These are phyloP conservation scores for Yamadazyma tumulicola DNA, from an alignment of 805 yeast species.

Conservation along the genomic window DNA sequence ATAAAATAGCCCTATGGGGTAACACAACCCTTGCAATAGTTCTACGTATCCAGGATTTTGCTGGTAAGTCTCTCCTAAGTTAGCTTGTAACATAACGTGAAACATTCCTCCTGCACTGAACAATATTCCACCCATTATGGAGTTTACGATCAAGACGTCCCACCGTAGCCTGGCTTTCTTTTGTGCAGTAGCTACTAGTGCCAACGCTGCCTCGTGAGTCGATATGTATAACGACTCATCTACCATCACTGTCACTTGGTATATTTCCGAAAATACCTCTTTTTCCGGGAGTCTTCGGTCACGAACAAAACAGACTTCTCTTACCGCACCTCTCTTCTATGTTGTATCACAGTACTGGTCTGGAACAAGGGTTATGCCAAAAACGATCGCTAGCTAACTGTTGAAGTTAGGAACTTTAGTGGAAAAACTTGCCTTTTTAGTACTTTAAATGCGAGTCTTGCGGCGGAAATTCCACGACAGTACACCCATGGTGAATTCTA, in stretches of 20 bases:
- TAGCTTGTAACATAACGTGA: slow-evolving; percentile 51
- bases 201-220: slow-evolving; percentile 79
- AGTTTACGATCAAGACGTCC: slow-evolving; percentile 58
- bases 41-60: slow-evolving; percentile 51
- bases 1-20: slow-evolving; percentile 70
- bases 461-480: no score
- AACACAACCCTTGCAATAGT: slow-evolving; percentile 57
- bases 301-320: no score
- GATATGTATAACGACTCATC: slow-evolving; percentile 46
- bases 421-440: no score
- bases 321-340: no score
- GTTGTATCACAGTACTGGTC: no score
- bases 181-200: slow-evolving; percentile 83
- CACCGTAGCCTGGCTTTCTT: slow-evolving; percentile 68
- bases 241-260: slow-evolving; percentile 6
- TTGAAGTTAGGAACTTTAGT: no score
- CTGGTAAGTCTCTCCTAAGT: slow-evolving; percentile 40
- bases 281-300: no score
- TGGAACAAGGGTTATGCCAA: no score
- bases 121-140: slow-evolving; percentile 65
- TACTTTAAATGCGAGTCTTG: no score
- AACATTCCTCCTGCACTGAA: slow-evolving; percentile 76
- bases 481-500: no score
- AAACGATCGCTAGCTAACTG: no score
- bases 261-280: neutral